These are phyloP conservation scores for Penicillium aurantiogriseum DNA, from an alignment of 2,329 filamentous ascomycete genomes.

Conservation along the genomic window DNA sequence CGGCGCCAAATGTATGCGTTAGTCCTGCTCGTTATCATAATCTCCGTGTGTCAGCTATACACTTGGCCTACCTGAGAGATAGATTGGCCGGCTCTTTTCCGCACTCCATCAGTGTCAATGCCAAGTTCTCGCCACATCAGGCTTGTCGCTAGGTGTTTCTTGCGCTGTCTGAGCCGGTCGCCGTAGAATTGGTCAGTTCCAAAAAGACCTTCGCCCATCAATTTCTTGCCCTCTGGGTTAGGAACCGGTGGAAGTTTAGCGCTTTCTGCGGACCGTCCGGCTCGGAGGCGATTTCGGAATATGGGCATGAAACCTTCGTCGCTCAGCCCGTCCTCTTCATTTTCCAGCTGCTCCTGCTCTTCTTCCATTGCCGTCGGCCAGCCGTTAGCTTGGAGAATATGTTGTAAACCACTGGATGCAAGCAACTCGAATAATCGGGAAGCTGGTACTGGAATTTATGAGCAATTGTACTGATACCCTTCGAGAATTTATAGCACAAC, in stretches of 20 bases:
- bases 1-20: background rate
- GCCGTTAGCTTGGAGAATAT: conserved; percentile 47
- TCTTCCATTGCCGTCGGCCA: conserved; percentile 14
- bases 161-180: conserved; percentile 55
- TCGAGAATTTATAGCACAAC: background rate
- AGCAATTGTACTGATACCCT: background rate
- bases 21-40: background rate
- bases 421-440: conserved; percentile 55
- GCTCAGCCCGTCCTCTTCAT: conserved; percentile 31
- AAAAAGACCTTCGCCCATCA: conserved; percentile 83
- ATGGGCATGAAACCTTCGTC: conserved; percentile 27
- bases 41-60: background rate
- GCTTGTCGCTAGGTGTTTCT: conserved; percentile 61
- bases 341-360: conserved; percentile 11
- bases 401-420: conserved; percentile 53
- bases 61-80: conserved; percentile 62
- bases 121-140: conserved; percentile 82
- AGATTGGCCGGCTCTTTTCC: conserved; percentile 62
- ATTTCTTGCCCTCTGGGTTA: conserved; percentile 68
- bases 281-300: conserved; percentile 48
- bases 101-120: conserved; percentile 57
- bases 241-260: conserved; percentile 78
- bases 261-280: conserved; percentile 41
- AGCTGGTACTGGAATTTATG: conserved; percentile 30
- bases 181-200: conserved; percentile 63